A percentile compares a stretch with the other conserved stretches of the same genome.
Evolutionary conservation across 2,329 filamentous ascomycete species (phyloP).

Genomic region (Venturia aucupariae): DNA sequence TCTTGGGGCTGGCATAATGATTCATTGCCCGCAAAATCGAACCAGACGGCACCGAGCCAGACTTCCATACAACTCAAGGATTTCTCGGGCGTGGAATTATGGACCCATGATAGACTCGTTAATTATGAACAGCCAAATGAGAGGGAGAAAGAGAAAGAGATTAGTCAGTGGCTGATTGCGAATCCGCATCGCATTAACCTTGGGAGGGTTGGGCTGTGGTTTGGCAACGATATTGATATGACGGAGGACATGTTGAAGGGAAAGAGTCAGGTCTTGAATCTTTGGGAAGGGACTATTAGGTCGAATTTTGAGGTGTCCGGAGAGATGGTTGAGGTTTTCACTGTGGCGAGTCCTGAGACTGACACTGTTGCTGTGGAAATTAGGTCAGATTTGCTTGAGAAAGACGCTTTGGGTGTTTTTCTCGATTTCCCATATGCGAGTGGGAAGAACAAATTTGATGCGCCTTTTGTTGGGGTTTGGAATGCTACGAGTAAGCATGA

Average conservation of each 20-base stretch:
- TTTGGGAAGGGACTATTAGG: background rate
- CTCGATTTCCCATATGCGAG: conserved; percentile 45
- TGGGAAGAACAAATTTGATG: conserved; percentile 43
- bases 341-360: background rate
- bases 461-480: conserved; percentile 45
- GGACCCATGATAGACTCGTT: background rate
- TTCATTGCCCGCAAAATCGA: conserved; percentile 30
- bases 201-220: conserved; percentile 40
- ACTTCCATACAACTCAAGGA: background rate
- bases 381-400: background rate
- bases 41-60: background rate
- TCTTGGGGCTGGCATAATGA: conserved; percentile 40
- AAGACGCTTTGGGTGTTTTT: conserved; percentile 38
- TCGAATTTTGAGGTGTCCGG: background rate
- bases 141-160: conserved; percentile 28
- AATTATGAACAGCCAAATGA: conserved; percentile 23
- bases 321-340: background rate
- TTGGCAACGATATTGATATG: conserved; percentile 29
- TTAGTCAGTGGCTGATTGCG: conserved; percentile 45
- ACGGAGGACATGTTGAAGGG: conserved; percentile 20
- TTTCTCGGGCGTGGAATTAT: background rate
- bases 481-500: conserved; percentile 32
- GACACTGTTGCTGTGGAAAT: background rate
- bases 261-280: background rate
- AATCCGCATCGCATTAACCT: conserved; percentile 46